Percentiles rank a stretch among this genome's conserved stretches.
Conservation (phyloP, 495 filamentous ascomycete species). For the Neurospora hispaniola region DNA sequence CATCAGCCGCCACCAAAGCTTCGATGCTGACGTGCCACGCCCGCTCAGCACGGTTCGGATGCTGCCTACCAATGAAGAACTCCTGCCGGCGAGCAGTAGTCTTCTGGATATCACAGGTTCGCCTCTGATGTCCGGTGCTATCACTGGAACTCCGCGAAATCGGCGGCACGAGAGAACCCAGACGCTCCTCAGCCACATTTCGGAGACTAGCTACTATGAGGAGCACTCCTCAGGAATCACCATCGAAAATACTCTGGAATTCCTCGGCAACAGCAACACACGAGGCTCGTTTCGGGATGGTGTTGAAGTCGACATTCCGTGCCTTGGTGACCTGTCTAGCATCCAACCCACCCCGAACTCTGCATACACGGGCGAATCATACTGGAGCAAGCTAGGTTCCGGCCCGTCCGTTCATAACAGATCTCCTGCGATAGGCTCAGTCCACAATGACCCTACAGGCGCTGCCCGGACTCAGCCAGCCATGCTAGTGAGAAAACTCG, state of each 20-base stretch:
- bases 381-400: neutral
- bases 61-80: neutral
- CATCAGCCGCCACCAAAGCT: neutral
- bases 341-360: constrained; percentile 25
- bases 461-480: neutral
- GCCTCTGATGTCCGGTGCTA: neutral
- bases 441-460: neutral
- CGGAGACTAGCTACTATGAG: constrained; percentile 14
- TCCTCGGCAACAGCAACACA: constrained; percentile 7
- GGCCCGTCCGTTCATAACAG: neutral
- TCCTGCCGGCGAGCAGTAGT: neutral
- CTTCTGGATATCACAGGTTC: neutral
- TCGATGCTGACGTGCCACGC: neutral
- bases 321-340: constrained; percentile 11
- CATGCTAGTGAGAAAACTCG: constrained; percentile 5
- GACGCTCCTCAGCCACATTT: constrained; percentile 11
- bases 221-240: constrained; percentile 3
- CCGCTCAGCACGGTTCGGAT: neutral
- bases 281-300: constrained; percentile 15
- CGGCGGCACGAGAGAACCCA: neutral
- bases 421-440: neutral
- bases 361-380: constrained; percentile 11
- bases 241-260: constrained; percentile 1
- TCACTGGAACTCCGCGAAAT: neutral
- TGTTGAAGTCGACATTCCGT: constrained; percentile 24